These are phyloP conservation scores for Macrocystidia cucumis DNA, from an alignment of 1,284 basidiomycete species.

Conservation along the genomic window DNA sequence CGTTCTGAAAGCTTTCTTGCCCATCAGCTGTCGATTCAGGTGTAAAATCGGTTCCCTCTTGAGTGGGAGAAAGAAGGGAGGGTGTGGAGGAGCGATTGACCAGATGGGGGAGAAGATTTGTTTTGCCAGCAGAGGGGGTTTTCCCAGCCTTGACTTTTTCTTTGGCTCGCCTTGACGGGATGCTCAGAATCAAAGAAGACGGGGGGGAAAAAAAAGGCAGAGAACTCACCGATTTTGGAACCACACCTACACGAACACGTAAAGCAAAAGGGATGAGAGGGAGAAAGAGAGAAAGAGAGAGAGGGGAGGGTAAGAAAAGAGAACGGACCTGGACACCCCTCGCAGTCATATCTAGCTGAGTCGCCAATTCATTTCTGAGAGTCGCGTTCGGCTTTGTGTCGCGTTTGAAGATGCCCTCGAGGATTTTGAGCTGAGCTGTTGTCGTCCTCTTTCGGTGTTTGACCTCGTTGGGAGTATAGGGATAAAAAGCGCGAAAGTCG, in stretches of 20 bases:
- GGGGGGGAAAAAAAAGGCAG: constrained; percentile 6
- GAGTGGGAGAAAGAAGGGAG: constrained; percentile 9
- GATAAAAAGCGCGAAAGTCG: constrained; percentile 69
- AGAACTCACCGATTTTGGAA: constrained; percentile 77
- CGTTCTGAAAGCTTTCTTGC: constrained; percentile 7
- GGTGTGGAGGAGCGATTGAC: constrained; percentile 7
- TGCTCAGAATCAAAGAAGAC: constrained; percentile 5
- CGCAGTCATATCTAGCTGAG: constrained; percentile 84
- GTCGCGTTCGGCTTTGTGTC: constrained; percentile 88
- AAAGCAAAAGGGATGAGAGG: constrained; percentile 14
- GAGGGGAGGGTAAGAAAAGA: constrained; percentile 3
- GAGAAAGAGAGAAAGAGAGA: constrained; percentile 7
- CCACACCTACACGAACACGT: constrained; percentile 55
- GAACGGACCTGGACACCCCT: constrained; percentile 82
- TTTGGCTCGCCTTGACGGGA: constrained; percentile 61
- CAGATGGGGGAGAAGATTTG: constrained; percentile 9
- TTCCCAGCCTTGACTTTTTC: constrained; percentile 56
- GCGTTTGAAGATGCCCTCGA: constrained; percentile 78
- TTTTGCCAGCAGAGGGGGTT: constrained; percentile 12
- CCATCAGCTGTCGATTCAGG: constrained; percentile 14
- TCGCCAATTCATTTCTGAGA: constrained; percentile 71
- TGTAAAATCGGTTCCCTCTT: constrained; percentile 10
- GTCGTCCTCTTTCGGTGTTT: constrained; percentile 87
- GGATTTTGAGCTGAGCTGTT: constrained; percentile 73
- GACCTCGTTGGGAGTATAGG: constrained; percentile 85